These are phyloP conservation scores for Metarhizium sp. DNA, from an alignment of 2,329 filamentous ascomycete species.

Conservation along the genomic window DNA sequence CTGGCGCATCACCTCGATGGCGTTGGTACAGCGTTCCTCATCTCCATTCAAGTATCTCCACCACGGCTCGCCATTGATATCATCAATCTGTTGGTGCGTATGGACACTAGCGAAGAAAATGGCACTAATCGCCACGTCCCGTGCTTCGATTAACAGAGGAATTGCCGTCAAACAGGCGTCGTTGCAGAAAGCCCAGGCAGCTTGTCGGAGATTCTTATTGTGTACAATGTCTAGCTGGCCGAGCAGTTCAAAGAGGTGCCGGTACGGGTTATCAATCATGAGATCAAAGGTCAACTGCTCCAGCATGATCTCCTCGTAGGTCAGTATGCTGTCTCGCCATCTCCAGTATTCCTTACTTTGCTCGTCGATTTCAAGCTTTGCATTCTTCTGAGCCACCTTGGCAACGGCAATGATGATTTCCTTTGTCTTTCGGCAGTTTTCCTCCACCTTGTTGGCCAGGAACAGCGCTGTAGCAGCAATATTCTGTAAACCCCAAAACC, in stretches of 20 bases:
- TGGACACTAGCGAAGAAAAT: conserved; percentile 81
- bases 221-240: conserved; percentile 64
- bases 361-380: conserved; percentile 83
- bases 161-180: conserved; percentile 79
- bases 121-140: conserved; percentile 74
- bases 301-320: conserved; percentile 85
- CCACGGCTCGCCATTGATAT: conserved; percentile 71
- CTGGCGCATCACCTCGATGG: conserved; percentile 66
- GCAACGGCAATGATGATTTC: conserved; percentile 91
- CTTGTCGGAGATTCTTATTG: conserved; percentile 73
- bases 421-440: conserved; percentile 92
- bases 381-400: conserved; percentile 89
- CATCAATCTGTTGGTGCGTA: conserved; percentile 65
- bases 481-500: conserved; percentile 37
- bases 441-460: conserved; percentile 92
- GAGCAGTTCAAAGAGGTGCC: conserved; percentile 72
- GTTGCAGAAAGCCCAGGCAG: conserved; percentile 89
- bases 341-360: conserved; percentile 98
- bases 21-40: conserved; percentile 58
- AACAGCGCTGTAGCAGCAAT: conserved; percentile 89
- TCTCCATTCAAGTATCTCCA: conserved; percentile 72
- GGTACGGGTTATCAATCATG: conserved; percentile 81
- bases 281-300: conserved; percentile 92
- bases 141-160: conserved; percentile 69
- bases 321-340: conserved; percentile 89